Evolutionary conservation across 805 yeast species (phyloP).

Genomic region (Debaryomyces tyrocola): DNA sequence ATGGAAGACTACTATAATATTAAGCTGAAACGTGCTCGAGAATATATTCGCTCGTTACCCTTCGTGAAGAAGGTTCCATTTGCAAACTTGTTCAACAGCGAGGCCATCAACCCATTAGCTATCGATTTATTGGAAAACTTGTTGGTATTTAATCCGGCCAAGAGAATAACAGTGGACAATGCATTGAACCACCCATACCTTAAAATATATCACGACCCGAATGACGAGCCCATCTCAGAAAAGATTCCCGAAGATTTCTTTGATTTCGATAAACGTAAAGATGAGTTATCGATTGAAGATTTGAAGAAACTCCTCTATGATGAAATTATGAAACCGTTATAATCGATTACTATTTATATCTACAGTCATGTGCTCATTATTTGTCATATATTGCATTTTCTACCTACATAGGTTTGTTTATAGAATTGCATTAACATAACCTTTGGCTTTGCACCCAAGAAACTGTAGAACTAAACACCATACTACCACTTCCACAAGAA

Average conservation of each 20-base stretch:
- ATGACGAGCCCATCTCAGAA: slow-evolving; percentile 84
- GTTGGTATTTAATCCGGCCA: slow-evolving; percentile 68
- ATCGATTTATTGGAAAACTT: slow-evolving; percentile 63
- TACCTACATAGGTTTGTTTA: background rate
- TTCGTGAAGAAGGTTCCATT: slow-evolving; percentile 63
- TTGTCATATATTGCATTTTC: background rate
- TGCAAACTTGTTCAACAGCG: slow-evolving; percentile 34
- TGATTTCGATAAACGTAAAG: slow-evolving; percentile 83
- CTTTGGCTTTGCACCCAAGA: too few relatives aligned
- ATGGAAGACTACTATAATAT: slow-evolving; percentile 74
- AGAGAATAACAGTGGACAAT: slow-evolving; percentile 71
- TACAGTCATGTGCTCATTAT: too few relatives aligned
- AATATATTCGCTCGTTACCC: slow-evolving; percentile 81
- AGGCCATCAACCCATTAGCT: slow-evolving; percentile 40
- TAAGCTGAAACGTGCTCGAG: slow-evolving; percentile 81
- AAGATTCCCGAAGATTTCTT: slow-evolving; percentile 86
- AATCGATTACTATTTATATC: background rate
- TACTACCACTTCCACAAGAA: too few relatives aligned
- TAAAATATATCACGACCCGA: slow-evolving; percentile 87
- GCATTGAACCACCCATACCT: slow-evolving; percentile 87
- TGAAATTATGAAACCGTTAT: slow-evolving; percentile 68
- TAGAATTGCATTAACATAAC: background rate
- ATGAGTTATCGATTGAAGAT: slow-evolving; percentile 72
- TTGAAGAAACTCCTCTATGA: slow-evolving; percentile 75
- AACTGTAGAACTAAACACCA: too few relatives aligned